Base-by-base conservation (phyloP, 257 asterid genomes). In the Mentha longifolia region DNA sequence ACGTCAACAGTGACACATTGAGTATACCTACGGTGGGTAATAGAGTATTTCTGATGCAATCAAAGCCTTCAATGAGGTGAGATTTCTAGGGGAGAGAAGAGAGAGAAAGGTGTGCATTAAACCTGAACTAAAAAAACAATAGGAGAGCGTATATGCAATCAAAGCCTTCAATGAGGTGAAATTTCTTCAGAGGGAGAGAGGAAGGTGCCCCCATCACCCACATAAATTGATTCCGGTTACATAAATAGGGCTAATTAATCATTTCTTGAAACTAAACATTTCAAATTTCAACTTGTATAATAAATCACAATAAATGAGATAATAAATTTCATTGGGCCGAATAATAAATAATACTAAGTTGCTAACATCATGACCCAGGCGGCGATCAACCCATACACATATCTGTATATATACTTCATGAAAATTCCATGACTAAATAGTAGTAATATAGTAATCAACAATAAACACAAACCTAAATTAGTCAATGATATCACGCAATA, bases 301-400 rank as follows among this genome's bases (percentile, higher is more conserved):
- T 66, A 74, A 81, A 74, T 77, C 65, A 71, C 73, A 81, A 67
- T 81, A 72, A 71, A 81, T 75, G 81, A 71, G 75, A 72, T 37
- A 74, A 64, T 73, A 64, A 74, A 77, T 61, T 16, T 70, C 73
- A 65, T 67, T 74, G 85, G 76, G 78, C 64, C 76, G 51, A 67
- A 67, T 57, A 72, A 52, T 69, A 69, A 77, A 73, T 55, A 71
- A 77, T 74, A 55, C 61, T 60, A 77, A 75, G 52, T 22, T 61
- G 76, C 79, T 64, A 72, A 67, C 77, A 80, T 76, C 81, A 76
- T 33, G 17, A 67, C 66, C 58, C 63, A 74, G 74, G 77, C 79
- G 75, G 76, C 73, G 68, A 76, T 20, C 68, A 71, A 66, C 60
- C 28, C 20, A 46, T 37, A 65, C 3, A 28, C 2, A 28, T 2